Base-by-base conservation (phyloP, 768 basidiomycete species). In the Asterophora parasitica region DNA sequence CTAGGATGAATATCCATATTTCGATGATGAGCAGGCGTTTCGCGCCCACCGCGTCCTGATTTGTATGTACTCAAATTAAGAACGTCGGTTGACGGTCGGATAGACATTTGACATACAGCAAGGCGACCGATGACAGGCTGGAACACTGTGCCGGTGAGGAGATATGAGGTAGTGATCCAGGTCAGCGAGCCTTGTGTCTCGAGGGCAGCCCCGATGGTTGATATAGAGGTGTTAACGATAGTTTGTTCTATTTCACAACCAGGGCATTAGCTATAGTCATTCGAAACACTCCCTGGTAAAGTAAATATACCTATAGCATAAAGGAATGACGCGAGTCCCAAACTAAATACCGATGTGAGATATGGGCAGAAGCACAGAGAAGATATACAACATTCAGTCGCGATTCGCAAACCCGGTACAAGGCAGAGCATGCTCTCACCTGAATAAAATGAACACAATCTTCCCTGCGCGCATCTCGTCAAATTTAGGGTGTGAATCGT, bases 91-190 rank as follows among this genome's bases (percentile, higher is more conserved):
- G 23, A 6, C 23, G 7, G 4, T 16, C 6, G 19, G 15, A 19
- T 15, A 20, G 23, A 23, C 12, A 47, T 23, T 23, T 6, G 23
- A 23, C 58, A 20, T 48, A 61, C 60, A 7, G 60, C 58, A 16
- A 59, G 52, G 35, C 62, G 54, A 4, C 62, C 62, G 11, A 47
- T 53, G 27, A 63, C 54, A 3, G 60, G 62, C 46, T 61, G 60
- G 27, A 58, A 37, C 17, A 56, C 57, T 1, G 62, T 63, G 10
- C 54, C 56, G 5, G 62, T 58, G 20, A 63, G 52, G 19, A 61
- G 52, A 26, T 61, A 63, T 4, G 60, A 61, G 10, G 61, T 60
- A 5, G 52, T 51, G 34, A 63, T 60, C 60, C 61, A 63, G 2
- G 60, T 55, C 15, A 61, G 40, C 17, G 58, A 61, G 8, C 57